Base-by-base conservation (phyloP, 352 stramenopile species). In the Aphanomyces euteiches region DNA sequence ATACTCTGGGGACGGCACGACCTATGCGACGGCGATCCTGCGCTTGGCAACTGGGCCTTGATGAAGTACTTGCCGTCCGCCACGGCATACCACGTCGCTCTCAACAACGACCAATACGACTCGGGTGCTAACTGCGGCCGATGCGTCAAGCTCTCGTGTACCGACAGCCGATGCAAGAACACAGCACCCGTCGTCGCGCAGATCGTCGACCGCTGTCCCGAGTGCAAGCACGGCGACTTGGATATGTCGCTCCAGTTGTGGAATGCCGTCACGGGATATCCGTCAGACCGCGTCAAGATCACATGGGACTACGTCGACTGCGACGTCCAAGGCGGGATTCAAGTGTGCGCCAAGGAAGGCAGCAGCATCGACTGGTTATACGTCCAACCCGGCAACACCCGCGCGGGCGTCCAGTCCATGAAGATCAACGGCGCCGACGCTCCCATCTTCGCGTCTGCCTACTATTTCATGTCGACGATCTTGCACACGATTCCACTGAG, bases 61-160 rank as follows among this genome's bases (percentile, higher is more conserved):
- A 87, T 87, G 78, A n/a, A 65, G 38, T 66, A 54, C 70, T 61
- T 75, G 36, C n/a, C 40, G 37, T 45, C 74, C 50, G 73, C 75
- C 36, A 40, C 48, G 1, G 10, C 66, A 28, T 80, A 88, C 75
- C 89, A 92, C 67, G 84, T 79, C n/a, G 84, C 84, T 5, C 66
- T 92, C 38, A 92, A 90, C 68, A 74, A 83, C 73, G 72, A 79
- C 5, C 84, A 92, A 74, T 92, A 83, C 82, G 68, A 81, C 67
- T 71, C 72, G 34, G 78, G 80, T 6, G 68, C 74, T 47, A 80
- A 89, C 74, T 90, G 85, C 60, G 83, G 83, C 7, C 83, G 83
- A 17, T 92, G 85, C 56, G 85, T 81, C 43, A 75, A 89, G 47
- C 83, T 91, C 7, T 79, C 76, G 43, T 90, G 83, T 59, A 70